Percentiles rank a stretch among this genome's conserved stretches.
Evolutionary conservation across 495 filamentous ascomycete genomes (phyloP).

Genomic region (Aspergillus asperescens): DNA sequence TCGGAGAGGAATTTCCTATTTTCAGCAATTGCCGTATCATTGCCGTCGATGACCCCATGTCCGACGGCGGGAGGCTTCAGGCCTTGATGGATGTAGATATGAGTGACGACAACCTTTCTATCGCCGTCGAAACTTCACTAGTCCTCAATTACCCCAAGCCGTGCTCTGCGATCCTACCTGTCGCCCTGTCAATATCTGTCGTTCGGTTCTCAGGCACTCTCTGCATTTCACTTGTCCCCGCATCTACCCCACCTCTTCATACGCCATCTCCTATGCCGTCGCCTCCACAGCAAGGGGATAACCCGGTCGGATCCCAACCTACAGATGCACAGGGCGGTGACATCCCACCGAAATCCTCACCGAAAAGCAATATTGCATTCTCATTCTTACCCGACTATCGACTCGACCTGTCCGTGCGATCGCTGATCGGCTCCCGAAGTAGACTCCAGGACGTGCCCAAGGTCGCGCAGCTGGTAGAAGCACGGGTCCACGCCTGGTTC

Average conservation of each 20-base stretch:
- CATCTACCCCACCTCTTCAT: constrained; percentile 38
- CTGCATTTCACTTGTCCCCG: constrained; percentile 84
- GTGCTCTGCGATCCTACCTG: constrained; percentile 82
- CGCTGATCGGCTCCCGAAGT: constrained; percentile 84
- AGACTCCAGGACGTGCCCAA: constrained; percentile 95
- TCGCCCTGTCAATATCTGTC: constrained; percentile 84
- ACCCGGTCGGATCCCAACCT: constrained; percentile 14
- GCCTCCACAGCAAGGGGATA: constrained; percentile 18
- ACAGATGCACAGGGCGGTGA: constrained; percentile 5
- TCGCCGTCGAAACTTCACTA: constrained; percentile 90
- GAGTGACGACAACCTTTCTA: constrained; percentile 82
- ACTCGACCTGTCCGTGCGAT: constrained; percentile 84
- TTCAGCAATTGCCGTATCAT: constrained; percentile 98
- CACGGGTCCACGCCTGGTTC: constrained; percentile 89
- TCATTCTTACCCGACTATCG: constrained; percentile 94
- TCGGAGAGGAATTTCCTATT: constrained; percentile 96
- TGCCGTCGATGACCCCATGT: constrained; percentile 47
- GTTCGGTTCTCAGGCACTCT: constrained; percentile 92
- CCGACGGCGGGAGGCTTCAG: constrained; percentile 65
- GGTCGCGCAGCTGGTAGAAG: constrained; percentile 91
- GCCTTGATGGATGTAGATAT: constrained; percentile 95
- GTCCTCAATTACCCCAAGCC: constrained; percentile 91
- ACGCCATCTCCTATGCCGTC: constrained; percentile 32
- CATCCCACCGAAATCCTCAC: constrained; percentile 32
- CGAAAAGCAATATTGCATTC: constrained; percentile 82